Percentiles rank a stretch among this genome's conserved stretches.
Evolutionary conservation across 148 eudicot species (phyloP).

Genomic region (Rhododendron griersonianum): DNA sequence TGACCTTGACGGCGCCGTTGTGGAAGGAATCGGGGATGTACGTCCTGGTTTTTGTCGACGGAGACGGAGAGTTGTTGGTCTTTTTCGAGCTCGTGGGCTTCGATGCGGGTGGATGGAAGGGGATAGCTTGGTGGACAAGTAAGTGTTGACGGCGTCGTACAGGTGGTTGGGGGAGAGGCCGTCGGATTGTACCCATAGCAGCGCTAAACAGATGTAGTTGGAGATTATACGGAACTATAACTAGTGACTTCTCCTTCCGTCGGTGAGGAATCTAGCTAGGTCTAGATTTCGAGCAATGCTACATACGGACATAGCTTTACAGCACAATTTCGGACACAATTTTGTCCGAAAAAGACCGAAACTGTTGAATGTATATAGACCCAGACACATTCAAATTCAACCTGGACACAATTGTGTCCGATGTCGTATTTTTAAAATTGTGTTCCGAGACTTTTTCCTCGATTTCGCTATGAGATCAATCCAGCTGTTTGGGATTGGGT

Average conservation of each 20-base stretch:
- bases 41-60: conserved; percentile 38
- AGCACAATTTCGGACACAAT: background rate
- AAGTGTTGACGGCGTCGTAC: conserved; percentile 39
- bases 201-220: background rate
- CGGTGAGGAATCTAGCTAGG: background rate
- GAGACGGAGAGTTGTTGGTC: conserved; percentile 25
- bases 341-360: background rate
- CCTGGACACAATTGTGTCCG: too few species aligned
- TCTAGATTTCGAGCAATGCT: background rate
- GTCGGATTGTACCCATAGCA: conserved; percentile 6
- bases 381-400: too few species aligned
- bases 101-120: conserved; percentile 31
- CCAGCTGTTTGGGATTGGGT: too few species aligned
- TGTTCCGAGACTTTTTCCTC: too few species aligned
- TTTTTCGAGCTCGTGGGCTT: conserved; percentile 27
- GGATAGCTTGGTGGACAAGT: conserved; percentile 38
- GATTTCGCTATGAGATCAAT: too few species aligned
- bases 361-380: too few species aligned
- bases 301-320: too few species aligned
- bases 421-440: background rate
- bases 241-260: background rate
- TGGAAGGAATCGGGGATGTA: conserved; percentile 31
- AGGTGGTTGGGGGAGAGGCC: conserved; percentile 48
- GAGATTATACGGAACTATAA: background rate
- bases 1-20: conserved; percentile 7